Evolutionary conservation across 192 early-diverging fungal species (phyloP), one percentile per base, ranked within the genome.

Genomic region (Gamsiella multidivaricata): DNA sequence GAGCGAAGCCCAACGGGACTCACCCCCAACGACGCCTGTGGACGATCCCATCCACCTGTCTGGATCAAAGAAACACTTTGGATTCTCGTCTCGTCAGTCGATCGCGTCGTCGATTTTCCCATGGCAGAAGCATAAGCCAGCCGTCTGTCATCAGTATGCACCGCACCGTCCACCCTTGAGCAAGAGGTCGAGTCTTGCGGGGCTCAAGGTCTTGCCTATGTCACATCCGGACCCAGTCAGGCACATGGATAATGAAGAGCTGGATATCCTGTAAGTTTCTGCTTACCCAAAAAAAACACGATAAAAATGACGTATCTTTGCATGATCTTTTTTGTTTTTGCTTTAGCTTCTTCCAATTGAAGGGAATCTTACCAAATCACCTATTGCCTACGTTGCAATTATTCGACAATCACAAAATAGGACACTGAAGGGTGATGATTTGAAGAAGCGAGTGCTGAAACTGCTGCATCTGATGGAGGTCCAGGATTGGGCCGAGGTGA

Each of bases 71-170:
- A 78, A 78, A 37, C 74, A 78, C 36, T 78, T 78, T 22, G 74
- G 74, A 11, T 78, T 78, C 74, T 78, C 74, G 14, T 62, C 74
- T 28, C 60, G 66, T 23, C 58, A 68, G 22, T 66, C 63, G 11
- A 68, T 59, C 15, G 74, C 74, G 0, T 55, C 74, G 0, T 63
- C 74, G 23, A 78, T 78, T 49, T 78, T 78, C 53, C 74, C 74
- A 23, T 78, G 74, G 74, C 74, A 69, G 23, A 78, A 78, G 26
- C 65, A 78, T 49, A 68, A 64, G n/a, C 74, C 74, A 22, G 74
- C 74, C 0, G 74, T 78, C 18, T 78, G 33, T 39, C 74, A 78
- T 36, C 74, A 78, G 23, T 78, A 78, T 68, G 45, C 74, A 28
- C 74, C 74, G 8, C 74, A 78, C 34, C 74, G 74, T 32, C 74